Base-by-base conservation (phyloP, 2,329 filamentous ascomycete genomes). In the Lachnellula hyalina region DNA sequence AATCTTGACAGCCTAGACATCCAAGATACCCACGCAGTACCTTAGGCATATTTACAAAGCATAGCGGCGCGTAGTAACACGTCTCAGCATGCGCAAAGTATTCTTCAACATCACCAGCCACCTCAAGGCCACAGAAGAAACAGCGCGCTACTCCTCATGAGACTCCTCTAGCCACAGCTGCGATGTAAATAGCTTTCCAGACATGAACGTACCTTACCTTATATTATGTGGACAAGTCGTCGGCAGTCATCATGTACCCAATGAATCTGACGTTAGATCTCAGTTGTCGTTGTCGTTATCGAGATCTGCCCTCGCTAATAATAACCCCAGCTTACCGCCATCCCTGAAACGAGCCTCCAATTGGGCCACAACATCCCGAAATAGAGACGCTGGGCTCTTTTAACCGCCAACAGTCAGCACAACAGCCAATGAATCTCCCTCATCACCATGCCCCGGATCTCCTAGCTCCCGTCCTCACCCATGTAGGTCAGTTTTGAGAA, bases 401-500 rank as follows among this genome's bases (percentile, higher is more conserved):
- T 60, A 63, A 53, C 59, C 57, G 59, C 59, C 54, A 48, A 47
- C n/a, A 38, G 40, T 49, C 52, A 53, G 23, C 50, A 54, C 44
- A n/a, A 45, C 34, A 51, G 47, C 59, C 61, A 61, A 61, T 63
- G 54, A 56, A 25, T 32, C 25, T 7, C 25, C 32, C 52, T 19
- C 36, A 12, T 15, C 32, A 14, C 40, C n/a, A 23, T 45, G 53
- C 49, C 41, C 44, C 49, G 41, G 49, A 46, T 47, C 50, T 48
- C 49, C 51, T 47, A 56, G 49, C 53, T 57, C 48, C 50, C 46
- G 54, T 44, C 41, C 50, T 49, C 54, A 52, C 59, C 28, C 46
- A 34, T 21, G 49, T 17, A 15, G 76, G 5, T 54, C 34, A 28
- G 57, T 61, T 61, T 63, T 56, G 59, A 19, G 56, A 46, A 45